phyloP scores from a whole-genome alignment of 805 yeast genomes.

The Nakazawaea sp. region DNA sequence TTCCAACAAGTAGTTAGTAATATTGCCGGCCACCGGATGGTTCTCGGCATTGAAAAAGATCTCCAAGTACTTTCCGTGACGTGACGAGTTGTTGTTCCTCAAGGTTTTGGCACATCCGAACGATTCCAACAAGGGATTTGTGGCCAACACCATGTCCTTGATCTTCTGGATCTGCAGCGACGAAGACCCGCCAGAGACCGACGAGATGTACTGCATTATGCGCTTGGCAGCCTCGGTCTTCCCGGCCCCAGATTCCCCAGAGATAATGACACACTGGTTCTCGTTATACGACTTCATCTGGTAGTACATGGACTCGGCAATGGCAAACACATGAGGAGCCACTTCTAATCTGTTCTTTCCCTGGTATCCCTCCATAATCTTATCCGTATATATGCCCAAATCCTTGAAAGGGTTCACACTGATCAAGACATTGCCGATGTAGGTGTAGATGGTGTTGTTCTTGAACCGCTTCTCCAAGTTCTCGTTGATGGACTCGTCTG shows the following conservation, averaged over 20 bases:
- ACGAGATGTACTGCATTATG: constrained; percentile 94
- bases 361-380: constrained; percentile 65
- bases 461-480: constrained; percentile 84
- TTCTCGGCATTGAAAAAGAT: constrained; percentile 75
- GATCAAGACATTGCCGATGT: constrained; percentile 89
- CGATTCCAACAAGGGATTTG: constrained; percentile 86
- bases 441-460: constrained; percentile 86
- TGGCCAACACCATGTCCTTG: constrained; percentile 96
- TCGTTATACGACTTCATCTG: constrained; percentile 91
- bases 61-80: constrained; percentile 92
- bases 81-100: constrained; percentile 81
- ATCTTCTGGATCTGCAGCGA: constrained; percentile 73
- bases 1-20: constrained; percentile 89
- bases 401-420: constrained; percentile 97
- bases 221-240: constrained; percentile 97
- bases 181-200: constrained; percentile 68
- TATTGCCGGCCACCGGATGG: constrained; percentile 93
- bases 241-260: constrained; percentile 98
- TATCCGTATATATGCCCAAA: constrained; percentile 88
- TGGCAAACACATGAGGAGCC: constrained; percentile 97
- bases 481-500: constrained; percentile 89
- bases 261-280: constrained; percentile 93
- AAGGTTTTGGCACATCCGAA: constrained; percentile 93
- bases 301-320: constrained; percentile 95
- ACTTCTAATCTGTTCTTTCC: constrained; percentile 94